Evolutionary conservation across 768 basidiomycete species (phyloP), one percentile per base, ranked within the genome.

Genomic region (Tricholoma furcatifolium): DNA sequence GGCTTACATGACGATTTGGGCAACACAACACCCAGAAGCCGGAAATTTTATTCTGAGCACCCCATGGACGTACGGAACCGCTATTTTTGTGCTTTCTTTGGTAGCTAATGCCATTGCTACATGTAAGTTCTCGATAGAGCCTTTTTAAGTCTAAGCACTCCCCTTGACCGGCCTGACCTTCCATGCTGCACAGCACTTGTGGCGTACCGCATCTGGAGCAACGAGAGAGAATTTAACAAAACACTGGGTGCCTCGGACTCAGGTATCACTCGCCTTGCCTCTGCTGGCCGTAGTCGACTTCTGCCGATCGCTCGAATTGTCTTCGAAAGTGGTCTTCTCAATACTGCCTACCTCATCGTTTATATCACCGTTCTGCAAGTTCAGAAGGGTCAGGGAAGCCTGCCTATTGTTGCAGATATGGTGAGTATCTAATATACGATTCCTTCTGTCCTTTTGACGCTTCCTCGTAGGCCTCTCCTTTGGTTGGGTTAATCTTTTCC

Each of bases 311-410:
- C 45, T 14, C 47, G 42, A 54, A 54, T 54, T 20, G 18, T 54
- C 8, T 7, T 54, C 8, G 47, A 54, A 30, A 54, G 53, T 24
- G 47, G 53, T 17, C 32, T 48, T 11, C 47, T 54, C 12, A 54
- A 54, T 24, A 48, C 53, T 27, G 53, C 53, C 9, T 53, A 47
- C 46, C 52, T 53, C n/a, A 41, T 53, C 27, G 45, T 47, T 24
- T 53, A 53, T 23, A 53, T 53, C 31, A 43, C 50, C 12, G 43
- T 52, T 17, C 43, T 38, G 71, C 48, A 50, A 50, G 48, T 50
- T 11, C 24, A 66, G 31, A 50, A 50, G 39, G 48, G 48, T 4
- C 11, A 50, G 24, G 48, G 48, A 17, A 51, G 45, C 18, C 30
- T 46, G 32, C 45, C 32, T 2, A 46, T 46, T 27, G 45, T 46